phyloP scores from a whole-genome alignment of 2,329 filamentous ascomycete genomes.

The Trichoderma aggressivum region DNA sequence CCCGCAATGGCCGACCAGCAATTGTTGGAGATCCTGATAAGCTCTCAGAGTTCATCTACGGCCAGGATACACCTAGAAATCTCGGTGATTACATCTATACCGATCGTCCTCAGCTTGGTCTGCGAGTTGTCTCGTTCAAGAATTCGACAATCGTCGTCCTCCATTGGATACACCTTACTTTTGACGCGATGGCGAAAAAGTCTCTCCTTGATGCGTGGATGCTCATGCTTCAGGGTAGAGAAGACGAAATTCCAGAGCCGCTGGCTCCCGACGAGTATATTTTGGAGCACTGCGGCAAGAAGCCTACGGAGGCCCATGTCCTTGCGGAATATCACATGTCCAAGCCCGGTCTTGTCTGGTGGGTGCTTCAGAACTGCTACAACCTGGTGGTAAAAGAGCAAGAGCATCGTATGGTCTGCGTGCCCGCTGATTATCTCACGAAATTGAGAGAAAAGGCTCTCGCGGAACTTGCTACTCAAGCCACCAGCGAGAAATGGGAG shows the following conservation, averaged over 20 bases:
- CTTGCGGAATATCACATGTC: conserved; percentile 26
- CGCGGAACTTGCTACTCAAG: conserved; percentile 7
- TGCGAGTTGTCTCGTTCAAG: conserved; percentile 47
- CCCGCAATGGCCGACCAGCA: conserved; percentile 21
- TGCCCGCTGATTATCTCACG: conserved; percentile 30
- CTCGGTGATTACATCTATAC: conserved; percentile 40
- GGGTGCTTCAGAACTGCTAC: conserved; percentile 19
- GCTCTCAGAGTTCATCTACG: conserved; percentile 22
- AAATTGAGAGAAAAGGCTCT: conserved; percentile 4
- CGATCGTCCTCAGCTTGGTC: conserved; percentile 44
- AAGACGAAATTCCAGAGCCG: conserved; percentile 38
- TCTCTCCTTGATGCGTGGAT: conserved; percentile 45
- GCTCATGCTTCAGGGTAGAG: conserved; percentile 41
- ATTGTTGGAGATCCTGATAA: conserved; percentile 21
- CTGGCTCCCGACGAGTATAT: conserved; percentile 29
- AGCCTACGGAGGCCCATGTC: background rate
- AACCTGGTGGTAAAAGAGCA: conserved; percentile 33
- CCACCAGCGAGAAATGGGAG: conserved; percentile 18
- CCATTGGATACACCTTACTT: conserved; percentile 45
- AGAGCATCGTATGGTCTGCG: conserved; percentile 37
- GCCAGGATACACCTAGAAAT: conserved; percentile 21
- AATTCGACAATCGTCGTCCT: conserved; percentile 49
- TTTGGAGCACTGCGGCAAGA: background rate
- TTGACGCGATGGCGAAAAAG: conserved; percentile 43
- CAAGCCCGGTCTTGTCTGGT: conserved; percentile 22